phyloP scores from a whole-genome alignment of 2,329 filamentous ascomycete species.

The Cadophora sp. region DNA sequence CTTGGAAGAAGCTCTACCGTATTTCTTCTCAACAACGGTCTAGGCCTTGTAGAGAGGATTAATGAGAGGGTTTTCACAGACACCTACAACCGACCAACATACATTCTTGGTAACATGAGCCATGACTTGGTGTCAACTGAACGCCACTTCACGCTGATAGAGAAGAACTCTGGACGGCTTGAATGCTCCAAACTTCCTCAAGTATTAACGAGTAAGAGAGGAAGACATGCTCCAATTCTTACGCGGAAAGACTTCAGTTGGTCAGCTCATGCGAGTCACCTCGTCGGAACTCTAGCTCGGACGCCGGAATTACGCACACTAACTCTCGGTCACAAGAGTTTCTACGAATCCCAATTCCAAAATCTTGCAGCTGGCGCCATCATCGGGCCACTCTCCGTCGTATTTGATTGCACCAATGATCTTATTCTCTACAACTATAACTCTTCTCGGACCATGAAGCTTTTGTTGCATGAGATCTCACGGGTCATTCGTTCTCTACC shows the following conservation, averaged over 20 bases:
- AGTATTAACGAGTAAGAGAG: background rate
- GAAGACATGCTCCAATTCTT: conserved; percentile 26
- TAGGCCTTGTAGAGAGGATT: conserved; percentile 83
- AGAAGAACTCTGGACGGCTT: conserved; percentile 46
- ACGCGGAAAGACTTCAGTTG: conserved; percentile 44
- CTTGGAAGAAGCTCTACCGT: conserved; percentile 74
- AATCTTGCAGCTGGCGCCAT: conserved; percentile 77
- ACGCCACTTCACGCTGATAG: conserved; percentile 50
- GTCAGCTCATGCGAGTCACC: conserved; percentile 58
- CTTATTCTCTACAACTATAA: conserved; percentile 71
- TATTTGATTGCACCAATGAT: conserved; percentile 79
- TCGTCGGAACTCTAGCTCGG: conserved; percentile 69
- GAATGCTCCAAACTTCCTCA: conserved; percentile 45
- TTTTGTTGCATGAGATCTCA: conserved; percentile 77
- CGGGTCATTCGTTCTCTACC: conserved; percentile 76
- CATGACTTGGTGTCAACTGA: conserved; percentile 50
- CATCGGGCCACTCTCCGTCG: conserved; percentile 80
- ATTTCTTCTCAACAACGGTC: conserved; percentile 79
- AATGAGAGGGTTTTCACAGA: conserved; percentile 75
- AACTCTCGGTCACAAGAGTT: conserved; percentile 62
- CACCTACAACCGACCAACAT: conserved; percentile 69
- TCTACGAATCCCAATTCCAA: conserved; percentile 79
- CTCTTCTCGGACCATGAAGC: conserved; percentile 69
- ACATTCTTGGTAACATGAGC: conserved; percentile 58
- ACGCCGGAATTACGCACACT: conserved; percentile 67